Conservation (phyloP, 2,329 filamentous ascomycete genomes). For the Nothophaeocryptopus gaeumannii region DNA sequence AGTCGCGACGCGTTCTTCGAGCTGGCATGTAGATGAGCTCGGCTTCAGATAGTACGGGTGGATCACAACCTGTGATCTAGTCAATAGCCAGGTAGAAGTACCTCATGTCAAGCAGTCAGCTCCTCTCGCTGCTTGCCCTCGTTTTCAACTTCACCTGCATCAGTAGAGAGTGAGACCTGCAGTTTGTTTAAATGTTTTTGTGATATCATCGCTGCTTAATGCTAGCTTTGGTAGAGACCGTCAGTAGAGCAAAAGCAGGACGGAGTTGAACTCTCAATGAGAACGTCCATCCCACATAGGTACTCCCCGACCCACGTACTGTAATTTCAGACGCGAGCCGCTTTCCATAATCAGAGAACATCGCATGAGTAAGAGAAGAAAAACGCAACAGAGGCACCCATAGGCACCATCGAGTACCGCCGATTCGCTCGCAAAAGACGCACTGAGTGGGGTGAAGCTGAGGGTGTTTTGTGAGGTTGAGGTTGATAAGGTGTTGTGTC, state of each 20-base stretch:
- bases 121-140: too few species aligned
- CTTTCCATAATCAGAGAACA: conserved; percentile 7
- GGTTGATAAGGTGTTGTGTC: too few species aligned
- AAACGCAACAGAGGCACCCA: conserved; percentile 8
- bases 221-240: conserved; percentile 15
- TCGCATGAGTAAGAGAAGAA: conserved; percentile 7
- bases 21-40: too few species aligned
- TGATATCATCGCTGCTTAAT: conserved; percentile 14
- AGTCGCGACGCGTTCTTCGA: too few species aligned
- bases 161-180: background rate
- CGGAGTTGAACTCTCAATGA: conserved; percentile 1
- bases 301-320: conserved; percentile 1
- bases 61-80: too few species aligned
- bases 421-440: conserved; percentile 10
- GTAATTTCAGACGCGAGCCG: background rate
- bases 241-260: conserved; percentile 9
- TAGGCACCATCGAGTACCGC: conserved; percentile 13
- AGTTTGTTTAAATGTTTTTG: conserved; percentile 11
- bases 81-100: too few species aligned
- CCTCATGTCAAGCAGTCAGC: too few species aligned
- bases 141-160: too few species aligned
- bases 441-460: conserved; percentile 2
- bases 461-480: too few species aligned
- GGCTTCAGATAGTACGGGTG: too few species aligned
- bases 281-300: background rate